Percentiles rank a stretch among this genome's conserved stretches.
These are phyloP conservation scores for Viridothelium virens DNA, from an alignment of 495 filamentous ascomycete genomes.

Conservation along the genomic window DNA sequence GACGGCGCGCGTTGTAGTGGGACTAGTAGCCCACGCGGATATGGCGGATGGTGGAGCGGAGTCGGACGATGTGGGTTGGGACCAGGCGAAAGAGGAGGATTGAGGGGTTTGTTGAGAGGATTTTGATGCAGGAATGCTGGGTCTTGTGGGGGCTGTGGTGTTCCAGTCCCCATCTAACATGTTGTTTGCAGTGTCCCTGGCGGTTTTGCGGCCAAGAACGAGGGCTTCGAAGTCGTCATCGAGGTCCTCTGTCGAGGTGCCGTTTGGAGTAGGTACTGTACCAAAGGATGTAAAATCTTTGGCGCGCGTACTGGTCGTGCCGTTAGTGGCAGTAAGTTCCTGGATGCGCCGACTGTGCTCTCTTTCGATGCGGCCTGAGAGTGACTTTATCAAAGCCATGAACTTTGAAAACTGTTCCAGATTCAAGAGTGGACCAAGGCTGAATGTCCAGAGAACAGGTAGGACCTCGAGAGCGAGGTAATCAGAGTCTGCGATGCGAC, in stretches of 20 bases:
- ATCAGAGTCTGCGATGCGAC: constrained; percentile 75
- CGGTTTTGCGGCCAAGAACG: constrained; percentile 55
- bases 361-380: constrained; percentile 73
- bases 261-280: constrained; percentile 42
- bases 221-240: constrained; percentile 77
- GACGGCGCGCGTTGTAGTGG: constrained; percentile 35
- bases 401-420: constrained; percentile 79
- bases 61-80: constrained; percentile 27
- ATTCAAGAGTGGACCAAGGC: constrained; percentile 78
- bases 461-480: constrained; percentile 88
- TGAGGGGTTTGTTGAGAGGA: constrained; percentile 15
- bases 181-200: constrained; percentile 31
- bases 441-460: constrained; percentile 85
- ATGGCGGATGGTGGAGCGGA: constrained; percentile 26
- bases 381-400: constrained; percentile 73
- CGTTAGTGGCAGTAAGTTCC: constrained; percentile 55
- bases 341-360: constrained; percentile 82
- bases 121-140: constrained; percentile 12
- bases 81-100: constrained; percentile 45
- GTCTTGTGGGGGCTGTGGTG: constrained; percentile 22
- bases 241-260: constrained; percentile 43
- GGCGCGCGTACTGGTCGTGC: constrained; percentile 31
- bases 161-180: constrained; percentile 37
- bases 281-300: constrained; percentile 58
- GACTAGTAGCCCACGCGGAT: constrained; percentile 6